Evolutionary conservation across 441 rosid species (phyloP).

Genomic region (Eruca vesicaria): DNA sequence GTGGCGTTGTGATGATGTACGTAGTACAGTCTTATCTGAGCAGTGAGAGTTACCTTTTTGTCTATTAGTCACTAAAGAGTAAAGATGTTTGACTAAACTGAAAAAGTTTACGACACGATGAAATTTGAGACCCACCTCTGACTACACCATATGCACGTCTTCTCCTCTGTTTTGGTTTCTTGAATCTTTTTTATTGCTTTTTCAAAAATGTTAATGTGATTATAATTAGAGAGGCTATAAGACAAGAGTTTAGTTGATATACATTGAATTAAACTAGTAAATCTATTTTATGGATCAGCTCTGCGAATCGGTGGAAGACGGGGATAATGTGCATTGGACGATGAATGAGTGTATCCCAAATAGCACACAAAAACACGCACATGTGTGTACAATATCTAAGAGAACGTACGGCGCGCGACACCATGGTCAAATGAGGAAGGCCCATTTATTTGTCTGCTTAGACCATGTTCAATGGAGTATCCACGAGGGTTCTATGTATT

Average conservation of each 20-base stretch:
- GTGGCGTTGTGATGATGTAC: constrained; percentile 32
- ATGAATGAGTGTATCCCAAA: neutral
- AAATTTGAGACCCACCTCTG: constrained; percentile 22
- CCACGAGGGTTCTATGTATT: too few relatives aligned
- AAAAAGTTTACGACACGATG: constrained; percentile 14
- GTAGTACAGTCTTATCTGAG: constrained; percentile 6
- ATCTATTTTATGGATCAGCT: neutral
- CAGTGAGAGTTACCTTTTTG: too few relatives aligned
- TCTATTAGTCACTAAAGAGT: constrained; percentile 26
- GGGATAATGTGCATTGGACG: constrained; percentile 6
- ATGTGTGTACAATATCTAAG: constrained; percentile 13
- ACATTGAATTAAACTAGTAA: neutral
- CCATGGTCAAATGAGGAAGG: constrained; percentile 28
- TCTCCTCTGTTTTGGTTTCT: neutral
- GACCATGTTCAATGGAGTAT: too few relatives aligned
- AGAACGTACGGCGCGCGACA: constrained; percentile 30
- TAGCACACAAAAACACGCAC: constrained; percentile 8
- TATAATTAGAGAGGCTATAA: neutral
- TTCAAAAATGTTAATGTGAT: neutral
- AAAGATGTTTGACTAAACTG: constrained; percentile 25
- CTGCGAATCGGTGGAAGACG: neutral
- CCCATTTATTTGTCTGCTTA: constrained; percentile 30
- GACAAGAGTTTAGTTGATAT: neutral
- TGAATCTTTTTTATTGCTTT: neutral
- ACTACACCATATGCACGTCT: constrained; percentile 13